Conservation (phyloP, 2,329 filamentous ascomycete species). For the Apiospora malaysiana region DNA sequence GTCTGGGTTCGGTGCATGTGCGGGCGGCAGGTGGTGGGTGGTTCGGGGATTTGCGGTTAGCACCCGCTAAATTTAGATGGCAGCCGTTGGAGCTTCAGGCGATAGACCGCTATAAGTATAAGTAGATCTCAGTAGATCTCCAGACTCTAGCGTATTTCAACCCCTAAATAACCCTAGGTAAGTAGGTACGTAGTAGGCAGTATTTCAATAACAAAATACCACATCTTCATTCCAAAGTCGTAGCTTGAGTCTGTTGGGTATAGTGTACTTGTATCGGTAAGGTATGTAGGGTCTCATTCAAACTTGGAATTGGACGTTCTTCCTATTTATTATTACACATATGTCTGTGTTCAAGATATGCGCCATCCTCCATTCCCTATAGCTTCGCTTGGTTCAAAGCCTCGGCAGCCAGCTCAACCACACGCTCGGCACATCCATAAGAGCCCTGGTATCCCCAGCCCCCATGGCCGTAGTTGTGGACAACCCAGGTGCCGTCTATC, state of each 20-base stretch:
- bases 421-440: slow-evolving; percentile 73
- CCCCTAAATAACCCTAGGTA: too few species aligned
- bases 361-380: slow-evolving; percentile 19
- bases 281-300: too few species aligned
- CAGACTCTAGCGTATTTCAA: background rate
- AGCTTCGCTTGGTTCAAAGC: slow-evolving; percentile 47
- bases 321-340: background rate
- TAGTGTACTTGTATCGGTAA: background rate
- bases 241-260: background rate
- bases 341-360: background rate
- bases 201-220: background rate
- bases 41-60: background rate
- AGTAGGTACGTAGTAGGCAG: too few species aligned
- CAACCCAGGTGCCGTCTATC: slow-evolving; percentile 68
- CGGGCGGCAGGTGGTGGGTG: background rate
- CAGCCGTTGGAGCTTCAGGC: background rate
- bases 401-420: slow-evolving; percentile 70
- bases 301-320: too few species aligned
- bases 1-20: background rate
- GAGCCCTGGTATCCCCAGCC: slow-evolving; percentile 76
- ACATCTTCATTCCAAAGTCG: background rate
- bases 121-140: too few species aligned
- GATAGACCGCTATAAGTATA: background rate
- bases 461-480: slow-evolving; percentile 82
- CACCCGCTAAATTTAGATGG: background rate